Conservation (phyloP, 148 eudicot species). For the Suaeda aralocaspica region DNA sequence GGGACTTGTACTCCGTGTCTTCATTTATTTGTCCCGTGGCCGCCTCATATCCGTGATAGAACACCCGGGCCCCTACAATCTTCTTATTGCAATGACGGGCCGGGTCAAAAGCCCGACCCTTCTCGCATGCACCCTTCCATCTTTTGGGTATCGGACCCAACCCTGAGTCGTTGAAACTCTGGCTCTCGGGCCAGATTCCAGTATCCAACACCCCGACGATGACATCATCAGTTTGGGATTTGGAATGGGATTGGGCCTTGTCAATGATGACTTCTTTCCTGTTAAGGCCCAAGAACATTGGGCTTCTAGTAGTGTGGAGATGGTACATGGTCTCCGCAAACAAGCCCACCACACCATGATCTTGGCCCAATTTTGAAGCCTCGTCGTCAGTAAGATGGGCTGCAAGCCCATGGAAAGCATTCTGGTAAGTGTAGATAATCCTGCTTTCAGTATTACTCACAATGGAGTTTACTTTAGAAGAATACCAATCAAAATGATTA, state of each 20-base stretch:
- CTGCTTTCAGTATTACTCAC: slow-evolving; percentile 21
- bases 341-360: slow-evolving; percentile 47
- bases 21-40: slow-evolving; percentile 69
- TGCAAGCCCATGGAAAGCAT: slow-evolving; percentile 82
- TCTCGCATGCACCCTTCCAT: slow-evolving; percentile 76
- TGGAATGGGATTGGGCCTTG: slow-evolving; percentile 18
- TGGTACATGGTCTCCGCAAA: slow-evolving; percentile 54
- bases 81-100: slow-evolving; percentile 59
- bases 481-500: slow-evolving; percentile 63
- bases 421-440: slow-evolving; percentile 61
- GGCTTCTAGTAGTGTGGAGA: slow-evolving; percentile 83
- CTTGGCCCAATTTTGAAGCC: slow-evolving; percentile 31
- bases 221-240: slow-evolving; percentile 43
- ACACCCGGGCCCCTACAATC: slow-evolving; percentile 69
- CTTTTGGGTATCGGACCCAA: slow-evolving; percentile 46
- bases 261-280: slow-evolving; percentile 21
- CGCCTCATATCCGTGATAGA: slow-evolving; percentile 77
- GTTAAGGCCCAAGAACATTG: slow-evolving; percentile 68
- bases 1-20: slow-evolving; percentile 59
- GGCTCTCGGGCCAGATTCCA: slow-evolving; percentile 96
- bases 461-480: slow-evolving; percentile 50
- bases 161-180: slow-evolving; percentile 72
- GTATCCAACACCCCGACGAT: slow-evolving; percentile 86
- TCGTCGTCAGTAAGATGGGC: slow-evolving; percentile 55
- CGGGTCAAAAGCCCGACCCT: slow-evolving; percentile 51